phyloP scores from a whole-genome alignment of 495 filamentous ascomycete genomes.

The Daldinia decipiens region DNA sequence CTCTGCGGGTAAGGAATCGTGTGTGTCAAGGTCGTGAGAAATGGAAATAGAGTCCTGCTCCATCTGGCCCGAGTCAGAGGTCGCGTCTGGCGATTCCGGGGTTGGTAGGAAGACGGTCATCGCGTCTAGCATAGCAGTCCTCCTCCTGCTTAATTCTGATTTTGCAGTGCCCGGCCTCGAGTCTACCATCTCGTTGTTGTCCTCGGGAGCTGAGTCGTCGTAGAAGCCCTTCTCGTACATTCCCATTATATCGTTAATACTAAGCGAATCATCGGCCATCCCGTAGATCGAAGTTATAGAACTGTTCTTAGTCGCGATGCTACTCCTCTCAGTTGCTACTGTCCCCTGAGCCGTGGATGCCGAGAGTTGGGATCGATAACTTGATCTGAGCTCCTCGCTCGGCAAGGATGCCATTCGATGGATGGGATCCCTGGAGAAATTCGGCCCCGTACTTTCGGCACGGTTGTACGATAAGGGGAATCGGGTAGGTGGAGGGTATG shows the following conservation, averaged over 20 bases:
- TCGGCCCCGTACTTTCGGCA: conserved; percentile 43
- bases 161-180: conserved; percentile 41
- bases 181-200: conserved; percentile 52
- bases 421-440: conserved; percentile 52
- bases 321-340: conserved; percentile 80
- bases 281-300: conserved; percentile 73
- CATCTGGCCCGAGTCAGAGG: conserved; percentile 34
- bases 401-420: conserved; percentile 55
- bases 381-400: conserved; percentile 70
- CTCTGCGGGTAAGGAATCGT: conserved; percentile 46
- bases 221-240: conserved; percentile 90
- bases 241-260: conserved; percentile 89
- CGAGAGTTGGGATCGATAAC: conserved; percentile 73
- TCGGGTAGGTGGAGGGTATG: conserved; percentile 33
- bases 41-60: conserved; percentile 54
- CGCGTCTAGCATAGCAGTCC: conserved; percentile 55
- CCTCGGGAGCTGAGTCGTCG: conserved; percentile 62
- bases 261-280: conserved; percentile 76
- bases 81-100: conserved; percentile 37
- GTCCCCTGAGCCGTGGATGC: conserved; percentile 75
- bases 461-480: conserved; percentile 43
- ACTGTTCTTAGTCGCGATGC: conserved; percentile 81
- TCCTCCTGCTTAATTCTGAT: conserved; percentile 52
- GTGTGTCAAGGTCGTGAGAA: conserved; percentile 49
- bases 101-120: conserved; percentile 55